Conservation (phyloP, 495 filamentous ascomycete species). For the Penicillium salamii region DNA sequence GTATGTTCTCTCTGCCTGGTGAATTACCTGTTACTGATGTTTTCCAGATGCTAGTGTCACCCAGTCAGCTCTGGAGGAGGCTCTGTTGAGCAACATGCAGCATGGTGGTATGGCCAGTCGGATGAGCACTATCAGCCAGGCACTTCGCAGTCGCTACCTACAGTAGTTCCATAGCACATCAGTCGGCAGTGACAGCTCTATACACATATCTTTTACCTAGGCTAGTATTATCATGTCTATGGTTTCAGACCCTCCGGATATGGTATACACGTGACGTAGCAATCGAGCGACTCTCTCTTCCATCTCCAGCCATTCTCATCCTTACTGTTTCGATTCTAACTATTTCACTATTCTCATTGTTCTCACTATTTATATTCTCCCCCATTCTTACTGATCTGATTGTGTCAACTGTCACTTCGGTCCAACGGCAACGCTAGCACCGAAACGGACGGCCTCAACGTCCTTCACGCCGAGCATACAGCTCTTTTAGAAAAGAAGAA, state of each 20-base stretch:
- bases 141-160: conserved; percentile 51
- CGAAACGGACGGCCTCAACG: conserved; percentile 9
- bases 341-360: too few relatives aligned
- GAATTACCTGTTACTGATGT: conserved; percentile 1
- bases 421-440: conserved; percentile 24
- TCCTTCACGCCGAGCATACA: not conserved
- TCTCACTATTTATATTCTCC: too few relatives aligned
- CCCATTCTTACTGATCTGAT: too few relatives aligned
- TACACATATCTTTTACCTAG: too few relatives aligned
- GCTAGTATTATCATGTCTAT: conserved; percentile 1
- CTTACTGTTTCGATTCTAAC: too few relatives aligned
- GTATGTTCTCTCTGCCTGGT: conserved; percentile 43
- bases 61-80: conserved; percentile 90
- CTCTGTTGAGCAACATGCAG: conserved; percentile 88
- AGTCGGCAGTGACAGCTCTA: too few relatives aligned
- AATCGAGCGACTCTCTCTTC: conserved; percentile 6
- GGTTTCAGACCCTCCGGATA: conserved; percentile 3
- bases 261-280: conserved; percentile 12
- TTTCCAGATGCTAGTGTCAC: conserved; percentile 82
- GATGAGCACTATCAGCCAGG: conserved; percentile 81
- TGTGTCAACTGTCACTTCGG: conserved; percentile 7
- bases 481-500: too few relatives aligned
- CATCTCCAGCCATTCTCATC: not conserved
- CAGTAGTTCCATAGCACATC: conserved; percentile 15
- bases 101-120: conserved; percentile 78